Percentiles rank a stretch among this genome's conserved stretches.
phyloP scores from a whole-genome alignment of 305 asterid species.

The Fraxinus greggii region DNA sequence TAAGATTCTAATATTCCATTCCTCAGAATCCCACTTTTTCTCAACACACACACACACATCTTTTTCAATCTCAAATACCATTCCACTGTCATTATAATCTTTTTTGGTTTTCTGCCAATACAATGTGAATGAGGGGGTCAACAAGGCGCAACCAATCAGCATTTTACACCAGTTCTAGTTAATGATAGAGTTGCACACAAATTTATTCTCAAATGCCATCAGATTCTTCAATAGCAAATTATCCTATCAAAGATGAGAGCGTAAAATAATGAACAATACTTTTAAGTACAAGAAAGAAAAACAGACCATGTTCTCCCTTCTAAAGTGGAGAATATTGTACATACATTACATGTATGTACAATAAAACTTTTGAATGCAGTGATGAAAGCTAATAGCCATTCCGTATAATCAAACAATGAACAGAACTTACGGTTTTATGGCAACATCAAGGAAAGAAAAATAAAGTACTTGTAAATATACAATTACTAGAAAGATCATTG shows the following conservation, averaged over 20 bases:
- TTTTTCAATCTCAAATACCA: constrained; percentile 40
- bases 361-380: constrained; percentile 23
- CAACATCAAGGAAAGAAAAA: constrained; percentile 44
- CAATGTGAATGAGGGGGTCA: constrained; percentile 30
- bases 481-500: constrained; percentile 32
- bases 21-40: constrained; percentile 51
- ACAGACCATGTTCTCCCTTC: constrained; percentile 24
- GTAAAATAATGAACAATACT: constrained; percentile 32
- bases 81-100: constrained; percentile 51
- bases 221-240: constrained; percentile 31
- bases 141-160: constrained; percentile 29
- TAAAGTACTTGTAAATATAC: constrained; percentile 17
- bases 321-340: constrained; percentile 40
- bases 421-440: constrained; percentile 38
- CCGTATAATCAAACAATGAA: constrained; percentile 27
- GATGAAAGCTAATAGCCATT: constrained; percentile 22
- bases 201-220: constrained; percentile 30
- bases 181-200: constrained; percentile 40
- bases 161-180: constrained; percentile 23
- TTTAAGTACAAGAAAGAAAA: constrained; percentile 49
- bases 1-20: constrained; percentile 46
- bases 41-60: constrained; percentile 19
- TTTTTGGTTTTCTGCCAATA: constrained; percentile 24
- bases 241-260: constrained; percentile 26
- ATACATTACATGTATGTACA: constrained; percentile 20